Percentiles rank a stretch among this genome's conserved stretches.
phyloP scores from a whole-genome alignment of 2,329 filamentous ascomycete species.

The Talaromyces sp. region DNA sequence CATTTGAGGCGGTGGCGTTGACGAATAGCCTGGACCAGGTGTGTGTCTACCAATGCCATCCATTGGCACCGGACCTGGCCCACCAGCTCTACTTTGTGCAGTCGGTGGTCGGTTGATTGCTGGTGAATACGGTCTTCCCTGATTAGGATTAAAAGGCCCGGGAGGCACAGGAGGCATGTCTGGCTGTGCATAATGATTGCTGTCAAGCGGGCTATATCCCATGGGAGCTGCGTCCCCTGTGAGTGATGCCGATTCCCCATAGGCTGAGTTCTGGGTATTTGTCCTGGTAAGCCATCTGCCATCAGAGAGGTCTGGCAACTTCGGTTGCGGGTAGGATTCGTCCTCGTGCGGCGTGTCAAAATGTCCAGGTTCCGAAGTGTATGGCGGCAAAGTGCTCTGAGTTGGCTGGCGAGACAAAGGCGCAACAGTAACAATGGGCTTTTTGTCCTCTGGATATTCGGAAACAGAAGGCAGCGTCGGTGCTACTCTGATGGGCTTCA shows the following conservation, averaged over 20 bases:
- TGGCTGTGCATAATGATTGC: slow-evolving; percentile 24
- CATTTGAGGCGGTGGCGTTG: slow-evolving; percentile 20
- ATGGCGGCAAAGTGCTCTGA: slow-evolving; percentile 59
- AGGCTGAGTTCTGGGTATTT: slow-evolving; percentile 49
- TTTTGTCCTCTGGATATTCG: slow-evolving; percentile 44
- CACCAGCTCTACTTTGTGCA: slow-evolving; percentile 27
- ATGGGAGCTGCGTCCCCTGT: slow-evolving; percentile 31
- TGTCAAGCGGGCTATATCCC: slow-evolving; percentile 37
- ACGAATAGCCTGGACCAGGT: slow-evolving; percentile 21
- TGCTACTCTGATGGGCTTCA: slow-evolving; percentile 29
- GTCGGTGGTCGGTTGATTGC: slow-evolving; percentile 24
- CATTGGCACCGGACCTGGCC: slow-evolving; percentile 28
- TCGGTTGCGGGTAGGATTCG: slow-evolving; percentile 26
- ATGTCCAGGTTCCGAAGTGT: slow-evolving; percentile 56
- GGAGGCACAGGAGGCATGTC: slow-evolving; percentile 31
- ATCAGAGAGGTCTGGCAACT: slow-evolving; percentile 43
- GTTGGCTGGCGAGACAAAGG: slow-evolving; percentile 59
- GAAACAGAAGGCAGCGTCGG: slow-evolving; percentile 62
- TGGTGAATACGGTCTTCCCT: slow-evolving; percentile 27
- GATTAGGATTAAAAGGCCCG: slow-evolving; percentile 26
- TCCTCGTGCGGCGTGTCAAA: slow-evolving; percentile 20
- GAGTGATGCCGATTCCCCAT: slow-evolving; percentile 53
- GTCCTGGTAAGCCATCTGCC: slow-evolving; percentile 44
- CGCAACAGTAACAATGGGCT: slow-evolving; percentile 30
- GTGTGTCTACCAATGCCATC: slow-evolving; percentile 24